These are phyloP conservation scores for Neonectria magnoliae DNA, from an alignment of 2,329 filamentous ascomycete genomes.

Conservation along the genomic window DNA sequence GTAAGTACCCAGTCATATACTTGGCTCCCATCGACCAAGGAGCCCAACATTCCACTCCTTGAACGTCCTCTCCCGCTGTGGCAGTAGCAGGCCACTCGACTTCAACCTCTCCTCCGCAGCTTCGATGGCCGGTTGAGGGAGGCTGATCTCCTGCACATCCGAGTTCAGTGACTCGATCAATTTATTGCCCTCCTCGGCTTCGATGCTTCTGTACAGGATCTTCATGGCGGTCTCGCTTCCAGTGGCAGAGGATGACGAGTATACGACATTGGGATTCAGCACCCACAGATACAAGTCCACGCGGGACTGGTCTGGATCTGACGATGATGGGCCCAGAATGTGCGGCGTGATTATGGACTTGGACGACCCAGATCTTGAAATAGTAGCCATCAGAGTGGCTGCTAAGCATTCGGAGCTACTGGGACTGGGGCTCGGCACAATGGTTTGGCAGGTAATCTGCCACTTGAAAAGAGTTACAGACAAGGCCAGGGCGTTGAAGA, in stretches of 20 bases:
- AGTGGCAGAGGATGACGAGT: conserved; percentile 54
- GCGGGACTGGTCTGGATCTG: conserved; percentile 7
- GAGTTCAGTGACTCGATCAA: conserved; percentile 62
- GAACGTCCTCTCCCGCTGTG: conserved; percentile 65
- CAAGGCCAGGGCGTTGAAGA: conserved; percentile 55
- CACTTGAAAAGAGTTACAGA: conserved; percentile 68
- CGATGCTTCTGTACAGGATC: conserved; percentile 60
- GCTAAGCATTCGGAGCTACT: conserved; percentile 62
- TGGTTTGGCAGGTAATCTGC: conserved; percentile 57
- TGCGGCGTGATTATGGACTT: conserved; percentile 62
- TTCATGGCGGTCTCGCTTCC: conserved; percentile 58
- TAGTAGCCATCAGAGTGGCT: conserved; percentile 62
- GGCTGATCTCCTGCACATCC: conserved; percentile 67
- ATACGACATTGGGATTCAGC: conserved; percentile 64
- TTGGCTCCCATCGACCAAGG: conserved; percentile 55
- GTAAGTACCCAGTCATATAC: background rate
- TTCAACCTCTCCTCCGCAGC: conserved; percentile 57
- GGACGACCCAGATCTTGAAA: conserved; percentile 66
- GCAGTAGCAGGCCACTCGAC: conserved; percentile 62
- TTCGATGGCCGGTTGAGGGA: conserved; percentile 62
- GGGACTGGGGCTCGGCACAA: conserved; percentile 43
- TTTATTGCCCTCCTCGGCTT: conserved; percentile 55
- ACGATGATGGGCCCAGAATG: conserved; percentile 21
- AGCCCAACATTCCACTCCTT: conserved; percentile 75
- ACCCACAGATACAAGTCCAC: conserved; percentile 63